Evolutionary conservation across 305 asterid species (phyloP), one percentile per base, ranked within the genome.

Genomic region (Solanum hybrid): DNA sequence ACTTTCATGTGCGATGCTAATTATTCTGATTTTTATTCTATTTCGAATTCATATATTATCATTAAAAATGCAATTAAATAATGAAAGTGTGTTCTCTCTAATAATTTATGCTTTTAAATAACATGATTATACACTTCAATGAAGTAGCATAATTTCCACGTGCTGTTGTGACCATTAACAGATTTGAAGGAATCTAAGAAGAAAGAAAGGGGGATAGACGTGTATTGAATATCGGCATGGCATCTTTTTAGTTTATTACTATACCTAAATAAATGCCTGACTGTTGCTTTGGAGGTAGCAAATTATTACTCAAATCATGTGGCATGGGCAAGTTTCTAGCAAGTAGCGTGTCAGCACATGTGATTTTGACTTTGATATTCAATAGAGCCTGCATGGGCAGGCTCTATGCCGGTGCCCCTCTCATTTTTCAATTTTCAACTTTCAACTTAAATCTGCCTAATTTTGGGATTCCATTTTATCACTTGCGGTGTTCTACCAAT

Each of bases 211-310:
- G 72, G 87, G n/a, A 82, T 82, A 82, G 72, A 82, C 38, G 17
- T 82, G 6, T 24, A 19, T 45, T 29, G 73, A 45, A 82, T 51
- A 29, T 29, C 29, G 31, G 75, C 75, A 84, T 84, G 87, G 87
- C 42, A 51, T 42, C 40, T 82, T 45, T 82, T 45, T 42, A 40
- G 4, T 38, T 26, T 15, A 15, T 26, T 15, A 15, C 72, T 27
- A 17, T 82, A 82, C 72, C 87, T 27, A 81, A 27, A 81, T 81
- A 81, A 81, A 84, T 84, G 42, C 87, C 31, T 5, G 34, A 19
- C 75, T 84, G 87, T 84, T 84, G 87, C 87, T 84, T 31, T 51
- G 42, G 19, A 51, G 42, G 87, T 51, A 84, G 87, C 87, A 84
- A 60, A 51, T 51, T 84, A 84, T 84, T n/a, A 51, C 34, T 51